Conservation (phyloP, 768 basidiomycete genomes). For the Suillus fuscotomentosus region DNA sequence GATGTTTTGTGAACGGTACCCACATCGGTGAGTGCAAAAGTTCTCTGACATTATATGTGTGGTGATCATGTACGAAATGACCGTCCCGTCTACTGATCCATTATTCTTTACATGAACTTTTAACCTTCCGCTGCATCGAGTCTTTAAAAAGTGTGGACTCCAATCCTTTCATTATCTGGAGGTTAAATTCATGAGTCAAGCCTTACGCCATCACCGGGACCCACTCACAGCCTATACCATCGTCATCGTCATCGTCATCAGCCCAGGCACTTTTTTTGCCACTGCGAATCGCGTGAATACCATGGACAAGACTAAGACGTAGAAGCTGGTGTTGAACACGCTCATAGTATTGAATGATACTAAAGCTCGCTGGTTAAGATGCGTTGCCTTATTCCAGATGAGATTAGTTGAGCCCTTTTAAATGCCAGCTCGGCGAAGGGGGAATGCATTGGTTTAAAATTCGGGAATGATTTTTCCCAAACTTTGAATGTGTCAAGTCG, state of each 20-base stretch:
- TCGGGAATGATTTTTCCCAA: no score
- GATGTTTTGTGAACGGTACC: no score
- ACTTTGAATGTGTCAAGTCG: no score
- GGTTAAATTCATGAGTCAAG: background rate
- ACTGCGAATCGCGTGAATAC: background rate
- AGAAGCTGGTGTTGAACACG: background rate
- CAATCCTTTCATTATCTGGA: background rate
- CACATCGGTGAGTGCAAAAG: no score
- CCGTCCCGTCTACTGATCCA: background rate
- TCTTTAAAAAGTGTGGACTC: background rate
- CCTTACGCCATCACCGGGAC: background rate
- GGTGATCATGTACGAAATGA: background rate
- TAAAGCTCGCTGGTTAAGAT: background rate
- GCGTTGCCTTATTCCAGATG: background rate
- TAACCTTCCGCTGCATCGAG: background rate
- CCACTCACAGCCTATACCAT: background rate
- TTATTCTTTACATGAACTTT: background rate
- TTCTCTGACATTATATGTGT: background rate
- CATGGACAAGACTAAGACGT: background rate
- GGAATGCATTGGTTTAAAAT: no score
- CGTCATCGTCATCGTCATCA: background rate
- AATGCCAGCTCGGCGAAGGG: background rate
- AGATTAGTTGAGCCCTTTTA: background rate
- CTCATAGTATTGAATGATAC: background rate
- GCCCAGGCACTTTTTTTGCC: rapidly evolving